Base-by-base conservation (phyloP, 805 yeast species). In the Wilhelminamyces savonicus region DNA sequence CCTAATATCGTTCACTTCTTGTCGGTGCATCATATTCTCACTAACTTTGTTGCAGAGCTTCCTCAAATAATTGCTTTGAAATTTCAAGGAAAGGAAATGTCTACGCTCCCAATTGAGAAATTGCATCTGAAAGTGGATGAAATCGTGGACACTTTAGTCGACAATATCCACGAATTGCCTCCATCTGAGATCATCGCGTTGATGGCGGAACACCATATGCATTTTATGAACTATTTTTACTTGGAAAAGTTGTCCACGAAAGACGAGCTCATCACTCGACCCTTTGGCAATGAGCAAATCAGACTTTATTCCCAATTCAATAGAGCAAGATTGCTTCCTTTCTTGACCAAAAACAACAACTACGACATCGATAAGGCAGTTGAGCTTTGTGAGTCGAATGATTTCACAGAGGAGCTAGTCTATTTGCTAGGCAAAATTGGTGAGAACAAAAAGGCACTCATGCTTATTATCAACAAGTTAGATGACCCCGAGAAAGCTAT, bases 381-480 rank as follows among this genome's bases (percentile, higher is more conserved):
- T n/a, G 53, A 58, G 10, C 51, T 80, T 1, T 84, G 94, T 44
- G 76, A 77, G 36, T 35, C 50, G 8, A 59, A 66, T 14, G 66
- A 66, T 1, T 66, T 71, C 23, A 68, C 66, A 23, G 75, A 79
- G 23, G 97, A 90, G 46, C 62, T 87, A 23, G 94, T 92, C 0
- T 87, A 76, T 46, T 55, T 92, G 18, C 67, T 85, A 37, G 94
- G 95, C 4, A 75, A 76, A 43, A 78, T 83, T 16, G 97, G 98
- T 1, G 82, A 83, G 41, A 76, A 78, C 33, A 70, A 69, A 37
- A 71, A 75, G 37, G 97, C 97, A 0, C 57, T 90, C 43, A 70
- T 66, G 34, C 61, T 92, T 24, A 86, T 92, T 11, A 76, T 87
- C 23, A 81, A 83, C 39, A 71, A 83, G 42, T 57, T 88, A 29